Base-by-base conservation (phyloP, 805 yeast species). In the Ascoidea tarda region DNA sequence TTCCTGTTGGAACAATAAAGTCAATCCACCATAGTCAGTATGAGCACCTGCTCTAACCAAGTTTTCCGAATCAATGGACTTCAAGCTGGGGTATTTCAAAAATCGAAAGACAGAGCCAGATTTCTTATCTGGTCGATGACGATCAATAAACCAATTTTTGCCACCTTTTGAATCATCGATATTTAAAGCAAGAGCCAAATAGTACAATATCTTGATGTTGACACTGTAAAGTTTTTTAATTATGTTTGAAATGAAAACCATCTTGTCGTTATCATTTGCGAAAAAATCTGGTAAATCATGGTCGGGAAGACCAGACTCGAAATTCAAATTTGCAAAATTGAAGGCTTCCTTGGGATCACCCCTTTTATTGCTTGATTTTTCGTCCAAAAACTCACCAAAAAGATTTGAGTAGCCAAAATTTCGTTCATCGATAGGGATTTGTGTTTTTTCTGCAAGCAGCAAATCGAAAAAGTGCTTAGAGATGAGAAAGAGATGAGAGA, bases 31-130 rank as follows among this genome's bases (percentile, higher is more conserved):
- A 60, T 86, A 86, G 62, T 87, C 95, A 0, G 95, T 86, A 59
- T 87, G 95, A 6, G 95, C 93, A 47, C 95, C 95, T 5, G 93
- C 93, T 51, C 87, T 71, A 49, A 82, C 74, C 28, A 71, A 76
- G 31, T 78, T 74, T 54, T 78, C 79, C 6, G 80, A 78, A 51
- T 67, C 72, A 12, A 60, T 55, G 6, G 73, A 58, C 52, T 71
- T 70, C 51, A 74, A 79, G 8, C 81, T 75, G 1, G 93, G 95
- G 60, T 86, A 86, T 59, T 80, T 87, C 48, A 86, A 67, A 59
- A 87, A 70, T 60, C 95, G 69, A 60, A 87, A 75, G 0, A 87
- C 76, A 2, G 87, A 71, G 12, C 89, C 88, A 31, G 84, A 77
- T 6, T 63, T 62, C 50, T 73, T 69, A 14, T 66, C 67, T 0